Percentiles rank a stretch among this genome's conserved stretches.
Evolutionary conservation across 805 yeast species (phyloP).

Genomic region (Wickerhamomyces sydowiorum): DNA sequence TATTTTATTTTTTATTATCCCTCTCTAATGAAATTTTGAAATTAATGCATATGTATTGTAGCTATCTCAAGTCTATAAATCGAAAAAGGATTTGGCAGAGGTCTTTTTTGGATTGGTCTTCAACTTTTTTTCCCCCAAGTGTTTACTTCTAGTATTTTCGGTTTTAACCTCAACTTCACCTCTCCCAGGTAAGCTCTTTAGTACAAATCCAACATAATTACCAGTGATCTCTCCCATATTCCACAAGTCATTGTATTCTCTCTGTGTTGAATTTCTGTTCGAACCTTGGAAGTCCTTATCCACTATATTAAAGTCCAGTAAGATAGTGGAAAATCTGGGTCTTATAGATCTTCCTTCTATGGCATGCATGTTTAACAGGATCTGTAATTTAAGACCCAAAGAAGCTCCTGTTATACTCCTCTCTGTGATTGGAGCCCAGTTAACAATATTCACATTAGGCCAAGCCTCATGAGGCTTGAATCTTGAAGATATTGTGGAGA

Average conservation of each 20-base stretch:
- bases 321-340: background rate
- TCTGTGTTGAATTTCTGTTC: background rate
- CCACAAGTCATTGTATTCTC: conserved; percentile 15
- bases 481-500: conserved; percentile 3
- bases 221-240: conserved; percentile 9
- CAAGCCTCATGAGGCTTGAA: conserved; percentile 13
- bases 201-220: conserved; percentile 10
- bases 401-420: conserved; percentile 5
- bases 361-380: conserved; percentile 6
- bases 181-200: conserved; percentile 6
- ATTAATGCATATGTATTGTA: no score
- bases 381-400: conserved; percentile 16
- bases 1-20: background rate
- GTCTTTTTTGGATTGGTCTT: conserved; percentile 5
- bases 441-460: conserved; percentile 9
- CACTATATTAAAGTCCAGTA: conserved; percentile 17
- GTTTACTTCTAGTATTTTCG: background rate
- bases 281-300: conserved; percentile 5
- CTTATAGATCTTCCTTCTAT: conserved; percentile 3
- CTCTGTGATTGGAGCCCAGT: conserved; percentile 13
- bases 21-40: background rate
- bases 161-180: background rate
- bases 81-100: conserved; percentile 15
- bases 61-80: conserved; percentile 7
- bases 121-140: conserved; percentile 2